Evolutionary conservation across 495 filamentous ascomycete species (phyloP), one percentile per base, ranked within the genome.

Genomic region (Polyplosphaeria fusca): DNA sequence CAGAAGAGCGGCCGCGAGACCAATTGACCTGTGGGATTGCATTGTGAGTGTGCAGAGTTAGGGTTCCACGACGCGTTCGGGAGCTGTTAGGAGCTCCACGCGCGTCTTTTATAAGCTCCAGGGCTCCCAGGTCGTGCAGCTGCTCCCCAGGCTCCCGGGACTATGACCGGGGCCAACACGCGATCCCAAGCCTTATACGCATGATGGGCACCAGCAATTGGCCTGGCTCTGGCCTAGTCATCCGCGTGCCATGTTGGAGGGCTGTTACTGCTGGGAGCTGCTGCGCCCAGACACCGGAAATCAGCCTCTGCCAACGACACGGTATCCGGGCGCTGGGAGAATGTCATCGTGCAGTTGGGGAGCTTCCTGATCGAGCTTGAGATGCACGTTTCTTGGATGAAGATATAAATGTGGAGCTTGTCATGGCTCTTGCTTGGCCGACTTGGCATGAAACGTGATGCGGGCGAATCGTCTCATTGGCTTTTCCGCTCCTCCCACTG

Each of bases 31-130:
- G 16, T n/a, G 5, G 23, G 20, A 12, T 45, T 46, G 43, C 58
- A 61, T 61, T 11, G 14, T 53, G 22, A 16, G 5, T 18, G 18
- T 16, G 12, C 2, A 23, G n/a, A 26, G 49, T 27, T 27, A 27
- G 14, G 23, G 19, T 7, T 22, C 42, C 35, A 22, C 43, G 48
- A 47, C 48, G 43, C 41, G 42, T 47, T 42, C n/a, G n/a, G n/a
- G n/a, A n/a, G n/a, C n/a, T n/a, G n/a, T 3, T 12, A 19, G 5
- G 26, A 45, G 46, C 48, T 60, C 48, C 54, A 42, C 14, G 39
- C n/a, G n/a, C 16, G 16, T n/a, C 47, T 53, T 60, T 60, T 60
- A 60, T 53, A 60, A 60, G 56, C 28, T 59, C 35, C 53, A 11
- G 18, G 44, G 22, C 27, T 16, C 35, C 55, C 39, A 28, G 55